phyloP scores from a whole-genome alignment of 495 filamentous ascomycete species.

The Pseudomonodictys pantanalensis region DNA sequence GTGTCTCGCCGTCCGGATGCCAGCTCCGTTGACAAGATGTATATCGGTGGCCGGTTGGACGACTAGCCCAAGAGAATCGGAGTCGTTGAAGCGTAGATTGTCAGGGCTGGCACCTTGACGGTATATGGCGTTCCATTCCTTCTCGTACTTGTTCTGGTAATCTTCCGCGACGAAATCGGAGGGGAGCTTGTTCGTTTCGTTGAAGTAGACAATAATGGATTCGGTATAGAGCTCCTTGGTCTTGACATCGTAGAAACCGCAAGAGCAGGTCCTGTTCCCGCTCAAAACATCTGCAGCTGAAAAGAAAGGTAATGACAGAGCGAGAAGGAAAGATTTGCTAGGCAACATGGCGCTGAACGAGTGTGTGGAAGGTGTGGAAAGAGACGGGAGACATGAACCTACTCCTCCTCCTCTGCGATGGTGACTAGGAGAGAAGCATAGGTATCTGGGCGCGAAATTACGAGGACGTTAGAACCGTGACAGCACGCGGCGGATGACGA shows the following conservation, averaged over 20 bases:
- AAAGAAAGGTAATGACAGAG: constrained; percentile 1
- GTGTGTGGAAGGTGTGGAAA: background rate
- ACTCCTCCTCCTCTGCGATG: background rate
- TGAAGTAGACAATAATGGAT: constrained; percentile 46
- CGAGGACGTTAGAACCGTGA: too few relatives aligned
- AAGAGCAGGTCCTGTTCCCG: constrained; percentile 35
- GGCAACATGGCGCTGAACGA: constrained; percentile 21
- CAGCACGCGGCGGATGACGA: too few relatives aligned
- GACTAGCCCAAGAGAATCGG: constrained; percentile 30
- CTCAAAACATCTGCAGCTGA: constrained; percentile 16
- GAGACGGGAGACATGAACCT: background rate
- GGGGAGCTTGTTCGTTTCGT: constrained; percentile 40
- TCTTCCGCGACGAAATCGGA: constrained; percentile 33
- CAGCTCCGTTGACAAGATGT: constrained; percentile 41
- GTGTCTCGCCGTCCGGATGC: constrained; percentile 36
- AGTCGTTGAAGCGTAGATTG: constrained; percentile 37
- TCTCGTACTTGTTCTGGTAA: constrained; percentile 43
- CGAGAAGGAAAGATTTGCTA: constrained; percentile 3
- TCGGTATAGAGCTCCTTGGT: constrained; percentile 42
- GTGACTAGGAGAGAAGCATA: background rate
- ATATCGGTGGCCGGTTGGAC: constrained; percentile 27
- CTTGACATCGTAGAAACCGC: constrained; percentile 41
- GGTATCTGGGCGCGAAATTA: background rate
- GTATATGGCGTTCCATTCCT: constrained; percentile 41
- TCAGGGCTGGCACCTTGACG: constrained; percentile 38